Evolutionary conservation across 2,329 filamentous ascomycete genomes (phyloP).

Genomic region (Coniochaeta sp.): DNA sequence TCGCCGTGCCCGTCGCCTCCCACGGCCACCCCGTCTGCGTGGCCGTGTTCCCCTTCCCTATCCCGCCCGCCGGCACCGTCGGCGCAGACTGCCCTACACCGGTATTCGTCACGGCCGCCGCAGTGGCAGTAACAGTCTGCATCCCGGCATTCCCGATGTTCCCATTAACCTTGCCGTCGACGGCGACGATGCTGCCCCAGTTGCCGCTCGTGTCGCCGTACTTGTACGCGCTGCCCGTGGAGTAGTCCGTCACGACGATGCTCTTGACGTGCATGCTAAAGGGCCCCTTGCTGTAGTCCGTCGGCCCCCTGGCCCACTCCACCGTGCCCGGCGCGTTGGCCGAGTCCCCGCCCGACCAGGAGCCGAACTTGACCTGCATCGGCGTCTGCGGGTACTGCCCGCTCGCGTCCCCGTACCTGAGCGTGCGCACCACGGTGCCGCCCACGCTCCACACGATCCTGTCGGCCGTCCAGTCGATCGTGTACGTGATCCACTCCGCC

Average conservation of each 20-base stretch:
- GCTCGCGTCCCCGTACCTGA: constrained; percentile 63
- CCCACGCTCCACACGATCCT: constrained; percentile 85
- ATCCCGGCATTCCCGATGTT: constrained; percentile 50
- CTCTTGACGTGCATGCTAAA: constrained; percentile 80
- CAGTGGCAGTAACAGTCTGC: constrained; percentile 45
- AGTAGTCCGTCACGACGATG: constrained; percentile 80
- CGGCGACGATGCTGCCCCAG: constrained; percentile 75
- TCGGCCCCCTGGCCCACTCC: constrained; percentile 79
- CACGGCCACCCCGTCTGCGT: constrained; percentile 63
- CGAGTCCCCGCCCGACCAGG: constrained; percentile 87
- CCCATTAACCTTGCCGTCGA: constrained; percentile 70
- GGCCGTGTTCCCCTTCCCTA: constrained; percentile 48
- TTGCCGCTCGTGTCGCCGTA: constrained; percentile 73
- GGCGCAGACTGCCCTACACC: constrained; percentile 31
- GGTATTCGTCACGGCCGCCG: constrained; percentile 56
- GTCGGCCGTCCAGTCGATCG: constrained; percentile 81
- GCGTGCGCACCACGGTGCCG: constrained; percentile 67
- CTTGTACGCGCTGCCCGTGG: constrained; percentile 76
- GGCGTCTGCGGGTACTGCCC: constrained; percentile 89
- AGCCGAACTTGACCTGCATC: constrained; percentile 87
- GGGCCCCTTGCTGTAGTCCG: constrained; percentile 75
- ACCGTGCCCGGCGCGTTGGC: constrained; percentile 77
- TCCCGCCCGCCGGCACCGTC: constrained; percentile 64
- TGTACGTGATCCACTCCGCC: constrained; percentile 73
- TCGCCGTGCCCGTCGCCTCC: constrained; percentile 42